These are phyloP conservation scores for Aeschynomene evenia DNA, from an alignment of 306 rosid genomes.

Conservation along the genomic window DNA sequence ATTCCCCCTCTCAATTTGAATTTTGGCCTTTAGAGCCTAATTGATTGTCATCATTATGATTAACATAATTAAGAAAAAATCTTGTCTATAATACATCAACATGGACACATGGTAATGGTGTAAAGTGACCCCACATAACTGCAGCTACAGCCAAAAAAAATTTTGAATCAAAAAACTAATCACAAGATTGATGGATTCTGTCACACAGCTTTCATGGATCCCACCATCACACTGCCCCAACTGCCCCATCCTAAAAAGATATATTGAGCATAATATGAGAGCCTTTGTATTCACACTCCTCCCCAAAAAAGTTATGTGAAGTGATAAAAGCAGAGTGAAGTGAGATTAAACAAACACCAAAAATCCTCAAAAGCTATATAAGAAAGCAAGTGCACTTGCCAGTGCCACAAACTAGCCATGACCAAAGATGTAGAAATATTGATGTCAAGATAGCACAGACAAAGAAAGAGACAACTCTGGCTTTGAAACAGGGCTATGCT, in stretches of 20 bases:
- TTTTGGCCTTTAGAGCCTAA: slow-evolving; percentile 7
- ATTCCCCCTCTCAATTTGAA: not conserved
- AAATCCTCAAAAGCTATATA: slow-evolving; percentile 47
- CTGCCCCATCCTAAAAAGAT: slow-evolving; percentile 43
- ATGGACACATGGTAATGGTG: slow-evolving; percentile 30
- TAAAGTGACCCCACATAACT: slow-evolving; percentile 40
- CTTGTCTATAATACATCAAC: slow-evolving; percentile 24
- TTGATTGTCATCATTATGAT: slow-evolving; percentile 28
- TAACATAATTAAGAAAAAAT: not conserved
- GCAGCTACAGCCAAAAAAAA: slow-evolving; percentile 33
- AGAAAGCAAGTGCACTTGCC: slow-evolving; percentile 39
- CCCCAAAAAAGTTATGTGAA: slow-evolving; percentile 31
- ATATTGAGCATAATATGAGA: slow-evolving; percentile 19
- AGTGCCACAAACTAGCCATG: slow-evolving; percentile 35
- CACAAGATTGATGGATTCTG: slow-evolving; percentile 37
- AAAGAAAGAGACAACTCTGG: slow-evolving; percentile 34
- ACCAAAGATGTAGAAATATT: slow-evolving; percentile 17
- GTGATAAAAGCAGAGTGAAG: slow-evolving; percentile 13
- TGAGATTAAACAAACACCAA: slow-evolving; percentile 13
- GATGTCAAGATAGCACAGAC: slow-evolving; percentile 24
- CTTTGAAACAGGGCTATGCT: slow-evolving; percentile 29
- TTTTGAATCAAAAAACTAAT: slow-evolving; percentile 50
- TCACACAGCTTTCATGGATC: slow-evolving; percentile 59
- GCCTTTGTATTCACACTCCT: slow-evolving; percentile 36
- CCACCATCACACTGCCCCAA: slow-evolving; percentile 55